Evolutionary conservation across 768 basidiomycete species (phyloP), one percentile per base, ranked within the genome.

Genomic region (Naganishia antarctica): DNA sequence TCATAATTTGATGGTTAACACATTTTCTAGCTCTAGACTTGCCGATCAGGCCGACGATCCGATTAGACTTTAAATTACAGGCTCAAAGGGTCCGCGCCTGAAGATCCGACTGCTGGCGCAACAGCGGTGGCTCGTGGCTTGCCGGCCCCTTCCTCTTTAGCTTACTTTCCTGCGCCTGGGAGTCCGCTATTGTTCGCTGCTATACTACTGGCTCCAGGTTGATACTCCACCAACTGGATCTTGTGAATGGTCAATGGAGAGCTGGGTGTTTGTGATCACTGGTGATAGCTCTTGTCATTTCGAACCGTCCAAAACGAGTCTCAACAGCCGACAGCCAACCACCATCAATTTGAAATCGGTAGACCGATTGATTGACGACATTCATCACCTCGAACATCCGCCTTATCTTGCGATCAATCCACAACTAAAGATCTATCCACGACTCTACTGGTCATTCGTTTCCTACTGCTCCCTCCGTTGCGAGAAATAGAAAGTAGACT

Each of bases 61-160:
- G 28, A 26, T 49, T 49, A 49, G 47, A 29, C 23, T 49, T 26
- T 29, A 49, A 49, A 44, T 44, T 44, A 21, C 8, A 37, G n/a
- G 53, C 34, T n/a, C 15, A 21, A 37, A 37, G n/a, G 53, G n/a
- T n/a, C n/a, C n/a, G n/a, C n/a, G n/a, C n/a, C n/a, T n/a, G n/a
- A n/a, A n/a, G n/a, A n/a, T n/a, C n/a, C n/a, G n/a, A n/a, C n/a
- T n/a, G n/a, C n/a, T n/a, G n/a, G n/a, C n/a, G n/a, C n/a, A n/a
- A n/a, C n/a, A n/a, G n/a, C n/a, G n/a, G 50, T 16, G 21, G 50
- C 50, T 31, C n/a, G 50, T 51, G 50, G 50, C 50, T 51, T 31
- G 15, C 50, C 50, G 50, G 50, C 50, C 50, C 32, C 37, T 34
- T 57, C n/a, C 21, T 23, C 37, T 11, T 25, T 41, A 26, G 53